A percentile compares a stretch with the other conserved stretches of the same genome.
Conservation (phyloP, 2,329 filamentous ascomycete genomes). For the Madurella fahalii region DNA sequence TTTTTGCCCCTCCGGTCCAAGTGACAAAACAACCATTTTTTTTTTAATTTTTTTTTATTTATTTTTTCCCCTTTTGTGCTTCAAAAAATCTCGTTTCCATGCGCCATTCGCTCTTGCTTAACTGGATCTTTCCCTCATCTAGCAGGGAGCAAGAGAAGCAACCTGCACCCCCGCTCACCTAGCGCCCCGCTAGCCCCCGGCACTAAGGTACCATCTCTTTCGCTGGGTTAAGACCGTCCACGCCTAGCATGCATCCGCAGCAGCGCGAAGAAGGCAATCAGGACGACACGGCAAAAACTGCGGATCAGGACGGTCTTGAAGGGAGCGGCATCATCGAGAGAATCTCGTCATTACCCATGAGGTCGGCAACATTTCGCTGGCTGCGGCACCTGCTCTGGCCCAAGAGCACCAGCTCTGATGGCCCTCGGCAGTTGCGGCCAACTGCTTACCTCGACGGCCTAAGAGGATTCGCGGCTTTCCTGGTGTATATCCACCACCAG, state of each 20-base stretch:
- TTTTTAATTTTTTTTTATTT: no score
- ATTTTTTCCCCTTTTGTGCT: no score
- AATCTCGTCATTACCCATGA: slow-evolving; percentile 10
- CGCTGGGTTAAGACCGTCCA: neutral
- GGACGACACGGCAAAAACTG: slow-evolving; percentile 6
- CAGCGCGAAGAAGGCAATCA: slow-evolving; percentile 16
- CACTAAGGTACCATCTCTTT: no score
- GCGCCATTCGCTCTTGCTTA: no score
- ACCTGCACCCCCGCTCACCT: no score
- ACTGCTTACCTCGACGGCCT: slow-evolving; percentile 64
- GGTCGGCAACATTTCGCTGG: slow-evolving; percentile 23
- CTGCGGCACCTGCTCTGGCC: slow-evolving; percentile 22
- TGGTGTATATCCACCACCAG: slow-evolving; percentile 63
- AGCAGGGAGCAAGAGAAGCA: no score
- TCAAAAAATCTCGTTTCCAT: no score
- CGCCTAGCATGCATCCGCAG: slow-evolving; percentile 13
- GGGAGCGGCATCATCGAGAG: neutral
- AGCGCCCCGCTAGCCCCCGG: no score
- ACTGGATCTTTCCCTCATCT: no score
- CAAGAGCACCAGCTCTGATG: slow-evolving; percentile 11
- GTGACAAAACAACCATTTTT: no score
- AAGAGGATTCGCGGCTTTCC: slow-evolving; percentile 60
- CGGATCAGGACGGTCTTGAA: neutral
- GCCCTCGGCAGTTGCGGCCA: slow-evolving; percentile 34
- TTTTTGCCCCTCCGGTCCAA: no score